Evolutionary conservation across 768 basidiomycete species (phyloP), one percentile per base, ranked within the genome.

Genomic region (Lactarius pseudohatsudake): DNA sequence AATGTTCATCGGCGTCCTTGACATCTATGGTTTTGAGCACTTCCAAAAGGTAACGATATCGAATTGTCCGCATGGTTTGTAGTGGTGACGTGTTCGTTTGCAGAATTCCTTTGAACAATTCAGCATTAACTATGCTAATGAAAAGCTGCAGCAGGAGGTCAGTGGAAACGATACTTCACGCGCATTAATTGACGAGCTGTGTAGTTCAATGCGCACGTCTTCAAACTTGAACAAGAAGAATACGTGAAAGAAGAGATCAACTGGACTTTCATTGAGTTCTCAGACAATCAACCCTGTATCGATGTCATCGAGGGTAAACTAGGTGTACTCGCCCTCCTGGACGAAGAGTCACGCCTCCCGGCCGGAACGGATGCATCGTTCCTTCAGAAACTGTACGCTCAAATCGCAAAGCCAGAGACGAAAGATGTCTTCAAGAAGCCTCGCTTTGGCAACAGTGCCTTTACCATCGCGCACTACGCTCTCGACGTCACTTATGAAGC

Each of bases 181-280:
- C 2, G 1, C 57, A 5, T 59, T 61, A 18, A 22, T 58, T 68
- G 47, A 63, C 68, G 4, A 36, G 20, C 6, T 20, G 13, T 64
- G 8, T 70, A 97, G 92, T 99, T 99, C 81, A 98, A 98, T 73
- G 97, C 96, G 1, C 97, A 99, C 75, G 97, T 99, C 58, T 95
- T 94, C 86, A 96, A 98, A 82, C 86, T 99, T 50, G 97, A 99
- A 75, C 97, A 99, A 80, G 97, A 98, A 76, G 97, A 99, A 79
- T 99, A 99, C 74, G 87, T 98, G 60, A 93, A 96, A 70, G 97
- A 99, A 75, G 84, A 97, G 77, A 99, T 99, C 75, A 94, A 97
- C 76, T 99, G 97, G 97, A 98, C 92, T 10, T 98, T 98, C 79
- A 99, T 99, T 76, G 96, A 98, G 73, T 99, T 97, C 77, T 93